Evolutionary conservation across 148 eudicot species (phyloP).

Genomic region (Silene latifolia): DNA sequence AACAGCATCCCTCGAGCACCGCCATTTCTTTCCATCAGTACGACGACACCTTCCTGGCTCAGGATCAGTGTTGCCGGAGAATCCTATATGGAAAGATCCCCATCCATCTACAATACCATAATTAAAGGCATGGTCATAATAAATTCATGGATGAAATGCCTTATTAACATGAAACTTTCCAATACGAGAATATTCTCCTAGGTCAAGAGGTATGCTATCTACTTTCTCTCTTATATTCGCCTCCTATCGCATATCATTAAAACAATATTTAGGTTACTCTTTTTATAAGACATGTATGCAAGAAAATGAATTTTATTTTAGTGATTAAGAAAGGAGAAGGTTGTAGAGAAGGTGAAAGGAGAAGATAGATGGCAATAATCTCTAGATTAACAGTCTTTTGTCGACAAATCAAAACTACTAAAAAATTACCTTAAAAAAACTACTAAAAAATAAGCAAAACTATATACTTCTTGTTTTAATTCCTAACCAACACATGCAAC

Average conservation of each 20-base stretch:
- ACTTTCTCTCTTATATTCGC: too few species aligned
- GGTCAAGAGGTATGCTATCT: too few species aligned
- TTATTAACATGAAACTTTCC: too few species aligned
- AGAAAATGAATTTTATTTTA: too few species aligned
- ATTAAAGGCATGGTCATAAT: neutral
- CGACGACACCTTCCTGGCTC: slow-evolving; percentile 92
- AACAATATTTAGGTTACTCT: too few species aligned
- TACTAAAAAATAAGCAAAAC: neutral
- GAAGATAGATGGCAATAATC: too few species aligned
- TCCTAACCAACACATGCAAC: neutral
- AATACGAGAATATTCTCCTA: too few species aligned
- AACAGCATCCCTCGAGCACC: slow-evolving; percentile 85
- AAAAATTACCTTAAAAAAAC: neutral
- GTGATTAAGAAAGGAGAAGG: too few species aligned
- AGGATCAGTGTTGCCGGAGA: slow-evolving; percentile 72
- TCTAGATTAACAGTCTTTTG: neutral
- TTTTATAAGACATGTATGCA: too few species aligned
- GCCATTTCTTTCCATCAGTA: slow-evolving; percentile 97
- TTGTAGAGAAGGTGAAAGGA: too few species aligned
- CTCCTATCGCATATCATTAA: too few species aligned
- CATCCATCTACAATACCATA: slow-evolving; percentile 38
- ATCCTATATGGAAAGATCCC: slow-evolving; percentile 82
- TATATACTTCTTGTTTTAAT: neutral
- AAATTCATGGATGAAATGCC: neutral
- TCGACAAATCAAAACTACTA: neutral